Evolutionary conservation across 306 rosid genomes (phyloP), one percentile per base, ranked within the genome.

Genomic region (Alnus rubra): DNA sequence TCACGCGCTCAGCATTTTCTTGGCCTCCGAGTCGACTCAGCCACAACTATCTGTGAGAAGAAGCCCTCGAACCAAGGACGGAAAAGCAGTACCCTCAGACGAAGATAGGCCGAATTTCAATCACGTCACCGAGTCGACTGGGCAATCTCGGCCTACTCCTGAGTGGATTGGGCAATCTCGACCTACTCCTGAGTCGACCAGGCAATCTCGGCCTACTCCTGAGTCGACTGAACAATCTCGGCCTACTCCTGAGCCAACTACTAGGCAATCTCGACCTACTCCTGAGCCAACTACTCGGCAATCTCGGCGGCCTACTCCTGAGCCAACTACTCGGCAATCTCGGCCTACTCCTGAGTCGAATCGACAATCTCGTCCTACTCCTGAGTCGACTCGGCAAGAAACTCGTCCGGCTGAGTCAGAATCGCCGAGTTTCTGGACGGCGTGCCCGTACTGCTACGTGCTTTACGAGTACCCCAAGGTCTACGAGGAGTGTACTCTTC

Each of bases 401-500:
- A 28, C 19, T 60, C 39, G 69, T 15, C 15, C 53, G 50, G 60
- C 71, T 13, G 87, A 79, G 58, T 6, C 78, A 0, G 83, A 71
- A 3, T 76, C 19, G 52, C 4, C 78, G 64, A 89, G 78, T 76
- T 95, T 95, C 87, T 95, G 98, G 98, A 95, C 98, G 2, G 96
- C 98, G 2, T 95, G 98, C 53, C 98, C 98, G 5, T 95, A 92
- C 82, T 95, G 98, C 77, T 95, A 82, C 18, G 81, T 80, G 0
- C 88, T 92, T 73, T 95, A 75, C 18, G 98, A 95, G 88, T 95
- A 92, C 50, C 97, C 90, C 0, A 78, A 83, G 83, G 80, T 37
- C 54, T 95, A 92, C 53, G 89, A 85, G 80, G 98, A 95, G 19
- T 95, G 96, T 75, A 90, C 90, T 4, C 85, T 95, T 5, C 89